These are phyloP conservation scores for Phytopythium helicoides DNA, from an alignment of 352 stramenopile genomes.

Conservation along the genomic window DNA sequence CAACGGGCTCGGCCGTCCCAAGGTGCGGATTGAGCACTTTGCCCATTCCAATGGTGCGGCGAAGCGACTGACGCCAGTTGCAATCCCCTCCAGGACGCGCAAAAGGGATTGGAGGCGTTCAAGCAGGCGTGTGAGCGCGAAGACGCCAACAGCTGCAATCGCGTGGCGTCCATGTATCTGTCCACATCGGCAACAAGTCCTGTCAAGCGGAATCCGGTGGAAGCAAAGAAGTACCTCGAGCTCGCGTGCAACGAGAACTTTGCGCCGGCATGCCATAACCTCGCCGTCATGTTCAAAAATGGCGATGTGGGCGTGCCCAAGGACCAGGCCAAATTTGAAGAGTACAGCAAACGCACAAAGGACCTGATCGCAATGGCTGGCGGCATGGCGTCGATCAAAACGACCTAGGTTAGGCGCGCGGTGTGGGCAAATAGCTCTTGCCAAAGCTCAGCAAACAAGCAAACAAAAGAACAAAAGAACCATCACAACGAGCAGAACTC, in stretches of 20 bases:
- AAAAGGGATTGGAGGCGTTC: constrained; percentile 65
- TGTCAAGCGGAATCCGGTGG: constrained; percentile 44
- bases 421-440: background rate
- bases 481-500: background rate
- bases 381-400: constrained; percentile 45
- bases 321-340: constrained; percentile 61
- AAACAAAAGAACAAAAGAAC: background rate
- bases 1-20: constrained; percentile 65
- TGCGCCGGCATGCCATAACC: constrained; percentile 84
- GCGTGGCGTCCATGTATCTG: constrained; percentile 75
- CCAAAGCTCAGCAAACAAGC: background rate
- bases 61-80: too few relatives aligned
- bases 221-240: constrained; percentile 70
- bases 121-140: constrained; percentile 75
- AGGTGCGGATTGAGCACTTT: constrained; percentile 41
- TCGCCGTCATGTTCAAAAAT: constrained; percentile 89
- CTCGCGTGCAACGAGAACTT: constrained; percentile 83
- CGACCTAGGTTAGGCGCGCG: constrained; percentile 21
- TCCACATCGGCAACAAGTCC: constrained; percentile 25
- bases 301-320: constrained; percentile 69
- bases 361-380: constrained; percentile 75
- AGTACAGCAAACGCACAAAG: constrained; percentile 77
- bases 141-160: constrained; percentile 81
- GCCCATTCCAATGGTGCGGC: too few relatives aligned
- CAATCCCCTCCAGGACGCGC: constrained; percentile 57